A percentile compares a stretch with the other conserved stretches of the same genome.
Conservation (phyloP, 768 basidiomycete species). For the Cytidiella melzeri region DNA sequence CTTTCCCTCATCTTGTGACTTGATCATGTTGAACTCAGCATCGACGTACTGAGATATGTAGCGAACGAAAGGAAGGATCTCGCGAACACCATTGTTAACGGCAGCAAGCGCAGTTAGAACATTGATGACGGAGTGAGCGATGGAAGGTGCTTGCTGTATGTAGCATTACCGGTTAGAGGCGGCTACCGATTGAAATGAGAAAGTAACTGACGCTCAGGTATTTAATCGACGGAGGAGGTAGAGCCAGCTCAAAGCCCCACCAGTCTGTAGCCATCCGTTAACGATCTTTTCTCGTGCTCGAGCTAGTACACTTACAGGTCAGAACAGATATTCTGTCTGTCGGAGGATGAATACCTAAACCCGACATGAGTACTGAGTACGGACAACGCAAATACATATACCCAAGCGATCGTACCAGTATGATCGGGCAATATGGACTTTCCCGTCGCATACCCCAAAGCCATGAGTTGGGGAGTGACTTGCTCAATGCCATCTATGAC, state of each 20-base stretch:
- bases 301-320: slow-evolving; percentile 51
- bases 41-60: slow-evolving; percentile 79
- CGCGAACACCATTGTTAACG: slow-evolving; percentile 68
- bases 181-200: not conserved
- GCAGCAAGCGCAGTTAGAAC: slow-evolving; percentile 69
- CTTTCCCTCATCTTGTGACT: slow-evolving; percentile 55
- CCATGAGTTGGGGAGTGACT: slow-evolving; percentile 74
- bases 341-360: slow-evolving; percentile 62
- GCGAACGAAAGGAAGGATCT: slow-evolving; percentile 79
- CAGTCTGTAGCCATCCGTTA: slow-evolving; percentile 48
- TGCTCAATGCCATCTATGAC: slow-evolving; percentile 61
- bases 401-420: slow-evolving; percentile 35
- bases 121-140: slow-evolving; percentile 59
- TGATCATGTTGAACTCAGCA: slow-evolving; percentile 64
- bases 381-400: too few relatives aligned
- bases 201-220: slow-evolving; percentile 46
- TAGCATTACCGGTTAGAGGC: not conserved
- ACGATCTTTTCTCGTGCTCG: not conserved
- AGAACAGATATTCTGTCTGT: slow-evolving; percentile 71
- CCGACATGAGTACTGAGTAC: too few relatives aligned
- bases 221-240: slow-evolving; percentile 64
- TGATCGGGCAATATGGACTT: slow-evolving; percentile 61
- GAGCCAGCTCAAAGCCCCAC: slow-evolving; percentile 82
- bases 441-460: slow-evolving; percentile 72
- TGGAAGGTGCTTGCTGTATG: slow-evolving; percentile 48